Base-by-base conservation (phyloP, 2,329 filamentous ascomycete species). In the Ascochyta viciae-villosae region DNA sequence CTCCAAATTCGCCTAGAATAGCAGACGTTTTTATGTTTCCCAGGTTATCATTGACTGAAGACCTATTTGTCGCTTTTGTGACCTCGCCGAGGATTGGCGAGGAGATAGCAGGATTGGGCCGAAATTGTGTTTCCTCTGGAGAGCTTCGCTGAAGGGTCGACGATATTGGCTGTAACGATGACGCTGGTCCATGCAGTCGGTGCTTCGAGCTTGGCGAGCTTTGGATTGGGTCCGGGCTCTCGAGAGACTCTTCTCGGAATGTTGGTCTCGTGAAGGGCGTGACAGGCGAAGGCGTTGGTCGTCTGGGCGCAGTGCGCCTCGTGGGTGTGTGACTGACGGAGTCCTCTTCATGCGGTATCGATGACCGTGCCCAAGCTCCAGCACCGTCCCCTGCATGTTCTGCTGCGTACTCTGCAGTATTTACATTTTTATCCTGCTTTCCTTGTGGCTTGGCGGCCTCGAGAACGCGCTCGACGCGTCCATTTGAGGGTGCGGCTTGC, bases 181-280 rank as follows among this genome's bases (percentile, higher is more conserved):
- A 1, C 4, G 23, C 8, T 13, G 27, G 29, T 22, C 2, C 24
- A 3, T 45, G 49, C n/a, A 15, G 50, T 33, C 39, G 49, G 9
- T 8, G 22, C 13, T 43, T 64, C 8, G 58, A 59, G 2, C 23
- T 57, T 6, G 57, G 60, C 4, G 66, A 65, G 41, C 29, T 50
- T 40, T 71, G 66, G 2, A 74, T 60, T 2, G 68, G 67, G 57
- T 74, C 71, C n/a, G 71, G 70, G 37, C 71, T 74, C 38, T 72
- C 70, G 43, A 57, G 60, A n/a, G 33, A 54, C 29, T 62, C 53
- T 44, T 42, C 24, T 27, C n/a, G 40, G 12, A 26, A 34, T 12
- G 24, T 16, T 10, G 45, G 46, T 10, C 54, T 54, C 16, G 53
- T 41, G 8, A 26, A 34, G 9, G 64, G 65, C 51, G 67, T 66